These are phyloP conservation scores for Tetrahymena borealis DNA, from an alignment of 73 alveolate species.

Conservation along the genomic window DNA sequence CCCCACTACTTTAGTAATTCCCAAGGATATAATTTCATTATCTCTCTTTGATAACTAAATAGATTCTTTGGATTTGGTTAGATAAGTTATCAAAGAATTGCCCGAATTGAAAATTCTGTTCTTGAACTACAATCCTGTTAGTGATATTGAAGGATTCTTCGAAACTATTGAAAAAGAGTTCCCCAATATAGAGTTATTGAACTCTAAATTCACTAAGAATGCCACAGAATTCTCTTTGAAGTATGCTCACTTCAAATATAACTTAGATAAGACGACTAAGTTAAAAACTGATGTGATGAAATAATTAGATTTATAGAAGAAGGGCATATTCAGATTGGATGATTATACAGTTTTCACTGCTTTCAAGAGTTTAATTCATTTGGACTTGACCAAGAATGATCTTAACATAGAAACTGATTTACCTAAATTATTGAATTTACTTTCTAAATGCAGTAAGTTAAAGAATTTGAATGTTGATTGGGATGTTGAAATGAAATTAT, in stretches of 20 bases:
- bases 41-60: conserved; percentile 38
- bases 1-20: neutral
- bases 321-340: conserved; percentile 45
- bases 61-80: neutral
- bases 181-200: conserved; percentile 60
- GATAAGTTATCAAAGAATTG: conserved; percentile 13
- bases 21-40: conserved; percentile 8
- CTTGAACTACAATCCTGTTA: conserved; percentile 74
- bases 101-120: conserved; percentile 67
- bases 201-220: conserved; percentile 62
- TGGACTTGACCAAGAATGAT: conserved; percentile 14
- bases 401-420: conserved; percentile 40
- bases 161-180: conserved; percentile 51
- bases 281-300: conserved; percentile 37
- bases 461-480: conserved; percentile 50
- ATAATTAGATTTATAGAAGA: conserved; percentile 58
- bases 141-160: conserved; percentile 53
- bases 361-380: conserved; percentile 42
- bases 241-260: conserved; percentile 49
- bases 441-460: conserved; percentile 34
- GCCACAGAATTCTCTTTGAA: conserved; percentile 74
- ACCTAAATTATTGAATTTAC: conserved; percentile 32
- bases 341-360: conserved; percentile 36
- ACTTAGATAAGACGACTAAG: conserved; percentile 15
- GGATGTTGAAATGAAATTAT: conserved; percentile 47